Evolutionary conservation across 2,329 filamentous ascomycete genomes (phyloP), one percentile per base, ranked within the genome.

Genomic region (Thermochaetoides dissita): DNA sequence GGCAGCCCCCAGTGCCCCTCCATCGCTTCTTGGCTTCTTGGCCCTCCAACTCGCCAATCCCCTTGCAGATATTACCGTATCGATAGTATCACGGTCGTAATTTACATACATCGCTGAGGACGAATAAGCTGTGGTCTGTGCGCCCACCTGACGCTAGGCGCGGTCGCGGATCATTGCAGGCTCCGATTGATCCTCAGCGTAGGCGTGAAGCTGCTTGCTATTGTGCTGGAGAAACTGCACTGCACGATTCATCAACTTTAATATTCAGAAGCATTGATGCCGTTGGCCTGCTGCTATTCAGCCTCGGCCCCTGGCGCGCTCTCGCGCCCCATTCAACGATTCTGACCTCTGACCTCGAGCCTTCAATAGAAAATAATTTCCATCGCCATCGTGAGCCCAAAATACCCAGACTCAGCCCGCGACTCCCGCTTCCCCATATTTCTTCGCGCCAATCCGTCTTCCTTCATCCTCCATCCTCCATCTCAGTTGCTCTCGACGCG

Each of bases 91-190:
- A 24, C 3, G 3, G 17, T 24, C 17, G 17, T 24, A 24, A 24
- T 24, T 24, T 24, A 3, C 17, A 3, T 24, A 24, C 17, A 24
- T 40, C 43, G 39, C 11, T 38, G 41, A 34, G 12, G 30, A 35
- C 10, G 30, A 47, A 51, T 50, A 53, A 53, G 48, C 34, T 46
- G 41, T 51, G 50, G 48, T 47, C 46, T 36, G 40, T 51, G 51
- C 48, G 36, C 31, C 10, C 35, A n/a, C 28, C 9, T 40, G 12
- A 36, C 28, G 10, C 32, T 6, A 8, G 11, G 30, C 34, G 33
- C 31, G 43, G 37, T 17, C 28, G 29, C 50, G 50, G 50, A 52
- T 49, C 43, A 52, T 49, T 48, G 36, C 35, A 43, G 40, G 34
- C 40, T 47, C 49, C 46, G 45, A 44, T 31, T 38, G 34, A 34